Base-by-base conservation (phyloP, 805 yeast species). In the Lipomyces chichibuensis region DNA sequence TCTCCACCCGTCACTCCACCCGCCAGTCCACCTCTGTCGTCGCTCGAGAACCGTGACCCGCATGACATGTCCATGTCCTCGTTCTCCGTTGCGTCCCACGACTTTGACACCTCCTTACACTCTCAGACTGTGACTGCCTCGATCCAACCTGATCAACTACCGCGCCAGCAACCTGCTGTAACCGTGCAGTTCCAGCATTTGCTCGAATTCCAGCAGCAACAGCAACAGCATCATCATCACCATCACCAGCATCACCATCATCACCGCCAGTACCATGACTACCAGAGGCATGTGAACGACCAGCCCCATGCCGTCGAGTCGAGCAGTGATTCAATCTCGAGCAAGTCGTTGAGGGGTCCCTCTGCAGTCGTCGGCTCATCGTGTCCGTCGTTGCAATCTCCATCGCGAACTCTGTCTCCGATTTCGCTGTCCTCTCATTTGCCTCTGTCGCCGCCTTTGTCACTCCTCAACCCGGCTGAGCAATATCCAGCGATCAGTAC, bases 381-480 rank as follows among this genome's bases (percentile, higher is more conserved):
- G 7, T 27, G 32, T 59, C 64, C 35, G 14, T 11, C n/a, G 29
- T 27, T 29, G 20, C 53, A 13, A 20, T 32, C 63, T 20, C 65
- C 37, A 5, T 53, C 52, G 25, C 52, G 25, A 56, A 62, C 65
- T 25, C 65, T 54, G 49, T 62, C 65, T n/a, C 65, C 65, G 27
- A 62, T 62, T 17, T 59, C 65, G 20, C 61, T 62, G 27, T 62
- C 65, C 11, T 4, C 37, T 14, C 62, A 13, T n/a, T 33, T 23
- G 51, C n/a, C 37, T 7, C 56, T 33, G 9, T 33, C 52, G 25
- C 39, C 52, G 17, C 29, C 39, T 20, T 49, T 35, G 13, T 66
- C 67, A 17, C 64, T 70, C 8, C 65, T 69, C 14, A 57, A 57
- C 27, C 71, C 72, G 3, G 62, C 71, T 7, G 59, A 25, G 20